Percentiles rank a stretch among this genome's conserved stretches.
Conservation (phyloP, 441 rosid species). For the Macaranga tanarius region DNA sequence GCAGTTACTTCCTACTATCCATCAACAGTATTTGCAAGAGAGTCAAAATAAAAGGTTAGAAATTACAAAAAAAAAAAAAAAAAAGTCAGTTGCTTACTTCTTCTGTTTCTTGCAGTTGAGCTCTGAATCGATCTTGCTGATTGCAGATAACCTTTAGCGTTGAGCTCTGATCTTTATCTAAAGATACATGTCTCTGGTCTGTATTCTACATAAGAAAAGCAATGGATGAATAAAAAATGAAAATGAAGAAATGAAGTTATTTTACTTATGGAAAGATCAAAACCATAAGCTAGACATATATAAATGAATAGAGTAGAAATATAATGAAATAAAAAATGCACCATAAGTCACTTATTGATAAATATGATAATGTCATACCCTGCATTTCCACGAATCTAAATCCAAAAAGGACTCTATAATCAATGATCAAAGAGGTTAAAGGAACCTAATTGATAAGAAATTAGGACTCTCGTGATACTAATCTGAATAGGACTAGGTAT, state of each 20-base stretch:
- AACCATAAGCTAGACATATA: background rate
- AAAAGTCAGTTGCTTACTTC: slow-evolving; percentile 61
- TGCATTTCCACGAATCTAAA: too few relatives aligned
- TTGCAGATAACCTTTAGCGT: slow-evolving; percentile 98
- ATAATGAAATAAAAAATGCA: background rate
- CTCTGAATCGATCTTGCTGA: slow-evolving; percentile 91
- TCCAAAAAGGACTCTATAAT: too few relatives aligned
- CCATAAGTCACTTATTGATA: too few relatives aligned
- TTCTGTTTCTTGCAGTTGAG: slow-evolving; percentile 85
- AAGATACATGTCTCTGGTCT: slow-evolving; percentile 68
- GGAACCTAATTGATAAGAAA: too few relatives aligned
- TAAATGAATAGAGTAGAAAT: background rate
- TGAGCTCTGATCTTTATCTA: slow-evolving; percentile 94
- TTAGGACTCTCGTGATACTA: too few relatives aligned
- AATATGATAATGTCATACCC: too few relatives aligned
- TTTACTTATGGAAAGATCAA: slow-evolving; percentile 4
- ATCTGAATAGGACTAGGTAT: too few relatives aligned
- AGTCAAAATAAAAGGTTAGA: slow-evolving; percentile 15
- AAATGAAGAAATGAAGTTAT: slow-evolving; percentile 6
- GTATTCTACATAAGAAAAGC: slow-evolving; percentile 44
- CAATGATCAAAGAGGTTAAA: too few relatives aligned
- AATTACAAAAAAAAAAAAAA: background rate
- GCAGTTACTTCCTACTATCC: too few relatives aligned
- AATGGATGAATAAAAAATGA: slow-evolving; percentile 3
- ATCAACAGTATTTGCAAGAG: too few relatives aligned